Percentiles rank a stretch among this genome's conserved stretches.
These are phyloP conservation scores for Leccinum solheimii DNA, from an alignment of 1,284 basidiomycete species.

Conservation along the genomic window DNA sequence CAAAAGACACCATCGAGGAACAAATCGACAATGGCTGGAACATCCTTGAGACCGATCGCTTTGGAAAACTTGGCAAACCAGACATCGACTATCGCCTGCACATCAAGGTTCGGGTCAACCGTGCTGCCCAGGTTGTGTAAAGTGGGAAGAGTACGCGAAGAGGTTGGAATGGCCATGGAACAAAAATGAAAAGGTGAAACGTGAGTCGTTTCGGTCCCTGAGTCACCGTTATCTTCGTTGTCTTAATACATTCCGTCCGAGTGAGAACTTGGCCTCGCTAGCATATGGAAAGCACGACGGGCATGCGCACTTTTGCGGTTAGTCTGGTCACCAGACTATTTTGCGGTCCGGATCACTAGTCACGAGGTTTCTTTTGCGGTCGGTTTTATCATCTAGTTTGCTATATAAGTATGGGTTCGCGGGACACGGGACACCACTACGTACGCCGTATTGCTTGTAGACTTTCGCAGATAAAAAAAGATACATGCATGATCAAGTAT, in stretches of 20 bases:
- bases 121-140: slow-evolving; percentile 21
- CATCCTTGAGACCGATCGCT: slow-evolving; percentile 25
- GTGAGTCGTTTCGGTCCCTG: background rate
- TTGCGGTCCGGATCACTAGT: background rate
- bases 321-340: no score
- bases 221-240: background rate
- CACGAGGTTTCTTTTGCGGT: background rate
- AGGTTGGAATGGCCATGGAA: slow-evolving; percentile 10
- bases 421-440: background rate
- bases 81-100: slow-evolving; percentile 11
- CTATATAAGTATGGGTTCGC: background rate
- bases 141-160: slow-evolving; percentile 23
- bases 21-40: slow-evolving; percentile 28
- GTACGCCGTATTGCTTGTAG: background rate
- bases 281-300: no score
- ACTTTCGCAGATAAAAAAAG: background rate
- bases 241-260: background rate
- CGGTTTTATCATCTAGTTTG: background rate
- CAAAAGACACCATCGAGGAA: slow-evolving; percentile 51
- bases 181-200: background rate
- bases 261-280: background rate
- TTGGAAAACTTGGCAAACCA: slow-evolving; percentile 28
- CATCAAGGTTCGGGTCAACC: slow-evolving; percentile 23
- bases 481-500: background rate
- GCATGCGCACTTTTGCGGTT: no score